Percentiles rank a stretch among this genome's conserved stretches.
phyloP scores from a whole-genome alignment of 73 alveolate genomes.

The Paramecium sonneborni region DNA sequence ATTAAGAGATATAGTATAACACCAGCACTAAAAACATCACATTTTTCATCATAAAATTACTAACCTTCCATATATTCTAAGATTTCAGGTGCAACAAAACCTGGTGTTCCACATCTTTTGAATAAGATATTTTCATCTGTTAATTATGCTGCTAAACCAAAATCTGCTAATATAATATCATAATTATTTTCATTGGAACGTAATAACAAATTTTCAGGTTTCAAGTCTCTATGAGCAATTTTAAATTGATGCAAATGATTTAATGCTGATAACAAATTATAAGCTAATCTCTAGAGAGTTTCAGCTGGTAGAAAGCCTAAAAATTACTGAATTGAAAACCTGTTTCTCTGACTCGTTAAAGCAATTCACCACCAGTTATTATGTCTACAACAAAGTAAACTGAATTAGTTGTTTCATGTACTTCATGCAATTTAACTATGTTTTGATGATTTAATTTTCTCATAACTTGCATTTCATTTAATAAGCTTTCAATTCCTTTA shows the following conservation, averaged over 20 bases:
- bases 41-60: conserved; percentile 30
- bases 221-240: conserved; percentile 89
- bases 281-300: conserved; percentile 7
- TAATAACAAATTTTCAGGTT: conserved; percentile 89
- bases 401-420: conserved; percentile 68
- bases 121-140: conserved; percentile 2
- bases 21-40: conserved; percentile 65
- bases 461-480: conserved; percentile 72
- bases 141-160: conserved; percentile 46
- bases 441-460: conserved; percentile 72
- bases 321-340: background rate
- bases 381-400: conserved; percentile 68
- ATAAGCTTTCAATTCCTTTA: conserved; percentile 55
- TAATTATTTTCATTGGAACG: conserved; percentile 45
- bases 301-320: conserved; percentile 42
- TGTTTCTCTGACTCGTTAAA: conserved; percentile 62
- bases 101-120: conserved; percentile 69
- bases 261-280: conserved; percentile 76
- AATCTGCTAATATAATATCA: conserved; percentile 59
- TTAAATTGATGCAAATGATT: conserved; percentile 82
- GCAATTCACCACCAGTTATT: conserved; percentile 77
- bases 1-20: conserved; percentile 51
- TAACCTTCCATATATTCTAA: background rate
- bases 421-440: conserved; percentile 68
- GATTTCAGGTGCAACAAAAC: conserved; percentile 68